Conservation (phyloP, 768 basidiomycete species). For the Russula compacta region DNA sequence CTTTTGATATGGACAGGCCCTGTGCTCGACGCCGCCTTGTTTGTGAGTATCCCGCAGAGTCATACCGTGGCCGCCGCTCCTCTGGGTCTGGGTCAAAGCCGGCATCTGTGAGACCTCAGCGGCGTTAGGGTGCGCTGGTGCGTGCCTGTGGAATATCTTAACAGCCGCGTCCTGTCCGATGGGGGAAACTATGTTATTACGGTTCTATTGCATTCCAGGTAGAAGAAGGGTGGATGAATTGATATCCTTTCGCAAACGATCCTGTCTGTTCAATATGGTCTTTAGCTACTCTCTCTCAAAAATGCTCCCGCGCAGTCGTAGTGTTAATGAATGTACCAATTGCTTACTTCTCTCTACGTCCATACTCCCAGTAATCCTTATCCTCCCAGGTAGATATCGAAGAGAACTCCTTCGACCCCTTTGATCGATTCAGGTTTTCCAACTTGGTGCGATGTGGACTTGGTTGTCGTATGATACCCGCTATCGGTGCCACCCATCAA, state of each 20-base stretch:
- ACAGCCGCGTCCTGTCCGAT: too few species aligned
- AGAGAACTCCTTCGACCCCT: background rate
- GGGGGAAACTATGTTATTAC: background rate
- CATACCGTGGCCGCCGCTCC: constrained; percentile 13
- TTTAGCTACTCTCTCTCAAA: background rate
- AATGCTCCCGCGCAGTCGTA: background rate
- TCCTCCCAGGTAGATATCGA: background rate
- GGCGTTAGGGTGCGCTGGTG: background rate
- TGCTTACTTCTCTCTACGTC: background rate
- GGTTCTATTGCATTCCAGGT: background rate
- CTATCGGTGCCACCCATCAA: background rate
- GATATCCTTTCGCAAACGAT: background rate
- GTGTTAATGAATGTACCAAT: constrained; percentile 6
- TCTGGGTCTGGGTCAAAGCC: background rate
- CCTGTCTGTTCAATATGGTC: background rate
- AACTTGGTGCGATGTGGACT: background rate
- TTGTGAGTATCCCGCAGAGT: constrained; percentile 17
- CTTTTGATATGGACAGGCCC: constrained; percentile 7
- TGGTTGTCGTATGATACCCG: background rate
- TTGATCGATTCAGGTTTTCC: background rate
- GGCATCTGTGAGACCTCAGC: background rate
- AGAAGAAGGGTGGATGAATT: background rate
- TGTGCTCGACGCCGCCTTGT: constrained; percentile 12
- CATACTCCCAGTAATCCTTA: background rate
- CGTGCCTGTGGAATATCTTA: background rate